Conservation (phyloP, 306 rosid genomes). For the Quercus cerris region DNA sequence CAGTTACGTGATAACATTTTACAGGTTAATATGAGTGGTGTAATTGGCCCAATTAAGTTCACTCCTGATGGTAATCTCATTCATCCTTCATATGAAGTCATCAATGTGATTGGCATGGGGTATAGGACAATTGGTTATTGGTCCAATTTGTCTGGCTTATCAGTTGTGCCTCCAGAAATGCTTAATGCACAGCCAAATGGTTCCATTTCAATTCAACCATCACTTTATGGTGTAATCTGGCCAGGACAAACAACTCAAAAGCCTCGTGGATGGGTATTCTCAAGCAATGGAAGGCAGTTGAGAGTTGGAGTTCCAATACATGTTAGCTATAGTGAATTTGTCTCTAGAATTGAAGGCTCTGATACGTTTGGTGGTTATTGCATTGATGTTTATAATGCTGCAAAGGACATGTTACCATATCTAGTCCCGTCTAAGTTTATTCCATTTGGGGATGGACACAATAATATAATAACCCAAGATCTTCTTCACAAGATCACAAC, state of each 20-base stretch:
- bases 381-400: constrained; percentile 38
- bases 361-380: constrained; percentile 72
- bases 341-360: constrained; percentile 39
- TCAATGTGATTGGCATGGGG: constrained; percentile 75
- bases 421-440: constrained; percentile 22
- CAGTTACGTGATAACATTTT: constrained; percentile 45
- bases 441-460: constrained; percentile 27
- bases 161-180: constrained; percentile 54
- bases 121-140: constrained; percentile 76
- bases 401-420: constrained; percentile 21
- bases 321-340: constrained; percentile 57
- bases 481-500: constrained; percentile 40
- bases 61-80: constrained; percentile 49
- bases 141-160: constrained; percentile 80
- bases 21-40: constrained; percentile 63
- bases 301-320: constrained; percentile 66
- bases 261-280: constrained; percentile 97
- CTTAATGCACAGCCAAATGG: constrained; percentile 40
- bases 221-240: constrained; percentile 56
- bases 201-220: constrained; percentile 38
- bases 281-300: constrained; percentile 70
- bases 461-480: constrained; percentile 1
- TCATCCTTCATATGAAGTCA: constrained; percentile 68
- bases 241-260: constrained; percentile 63
- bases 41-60: constrained; percentile 61